These are phyloP conservation scores for Mycena indigotica DNA, from an alignment of 768 basidiomycete species.

Conservation along the genomic window DNA sequence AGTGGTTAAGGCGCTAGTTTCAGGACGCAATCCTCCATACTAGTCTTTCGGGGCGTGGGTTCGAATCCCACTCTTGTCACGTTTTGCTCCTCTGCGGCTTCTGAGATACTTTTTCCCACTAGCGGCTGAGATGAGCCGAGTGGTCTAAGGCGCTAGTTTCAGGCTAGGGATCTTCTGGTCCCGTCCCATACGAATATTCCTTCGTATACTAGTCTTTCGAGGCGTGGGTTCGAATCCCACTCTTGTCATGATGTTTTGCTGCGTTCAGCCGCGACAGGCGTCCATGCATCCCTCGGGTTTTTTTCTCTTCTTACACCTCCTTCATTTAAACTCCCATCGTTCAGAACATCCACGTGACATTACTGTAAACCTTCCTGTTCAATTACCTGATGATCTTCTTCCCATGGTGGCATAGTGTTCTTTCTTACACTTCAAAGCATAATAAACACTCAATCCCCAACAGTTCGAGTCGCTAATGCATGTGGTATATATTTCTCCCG, in stretches of 20 bases:
- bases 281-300: not conserved
- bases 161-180: not conserved
- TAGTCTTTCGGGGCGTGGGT: slow-evolving; percentile 28
- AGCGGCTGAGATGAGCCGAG: too few relatives aligned
- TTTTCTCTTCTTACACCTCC: not conserved
- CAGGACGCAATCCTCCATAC: not conserved
- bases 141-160: slow-evolving; percentile 2
- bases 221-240: slow-evolving; percentile 32
- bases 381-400: too few relatives aligned
- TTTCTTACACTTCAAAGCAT: too few relatives aligned
- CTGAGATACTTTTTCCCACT: not conserved
- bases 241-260: slow-evolving; percentile 24
- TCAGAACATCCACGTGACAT: too few relatives aligned
- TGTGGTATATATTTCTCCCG: too few relatives aligned
- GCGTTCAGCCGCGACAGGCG: not conserved
- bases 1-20: slow-evolving; percentile 6
- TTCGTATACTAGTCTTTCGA: slow-evolving; percentile 18
- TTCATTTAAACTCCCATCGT: not conserved
- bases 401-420: too few relatives aligned
- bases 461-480: too few relatives aligned
- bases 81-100: not conserved
- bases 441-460: too few relatives aligned
- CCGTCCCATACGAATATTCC: not conserved
- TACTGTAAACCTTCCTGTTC: too few relatives aligned
- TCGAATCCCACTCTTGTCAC: slow-evolving; percentile 32